Evolutionary conservation across 2,329 filamentous ascomycete species (phyloP).

Genomic region (Clonostachys byssicola): DNA sequence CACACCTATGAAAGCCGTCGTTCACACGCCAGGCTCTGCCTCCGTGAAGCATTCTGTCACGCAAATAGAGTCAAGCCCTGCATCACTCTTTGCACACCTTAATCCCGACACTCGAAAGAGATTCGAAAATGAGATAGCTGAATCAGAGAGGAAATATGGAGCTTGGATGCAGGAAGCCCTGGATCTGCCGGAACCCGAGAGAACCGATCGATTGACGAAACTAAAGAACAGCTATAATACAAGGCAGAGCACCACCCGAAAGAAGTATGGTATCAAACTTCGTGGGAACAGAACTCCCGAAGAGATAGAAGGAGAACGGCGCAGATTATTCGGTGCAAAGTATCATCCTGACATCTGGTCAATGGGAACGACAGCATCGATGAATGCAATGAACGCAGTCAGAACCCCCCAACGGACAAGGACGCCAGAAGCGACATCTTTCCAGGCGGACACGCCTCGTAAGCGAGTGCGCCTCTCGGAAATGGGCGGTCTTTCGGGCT

Average conservation of each 20-base stretch:
- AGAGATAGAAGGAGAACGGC: conserved; percentile 39
- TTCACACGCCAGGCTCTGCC: too few species aligned
- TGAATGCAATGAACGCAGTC: too few species aligned
- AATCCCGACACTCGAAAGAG: conserved; percentile 10
- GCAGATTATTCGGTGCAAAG: conserved; percentile 20
- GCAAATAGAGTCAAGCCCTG: not conserved
- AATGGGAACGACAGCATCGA: not conserved
- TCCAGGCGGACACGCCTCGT: conserved; percentile 4
- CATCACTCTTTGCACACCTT: conserved; percentile 23
- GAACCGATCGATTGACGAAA: conserved; percentile 27
- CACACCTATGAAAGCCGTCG: too few species aligned
- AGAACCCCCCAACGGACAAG: too few species aligned
- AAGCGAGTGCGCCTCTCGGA: conserved; percentile 21
- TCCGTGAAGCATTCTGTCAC: not conserved
- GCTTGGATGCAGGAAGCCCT: conserved; percentile 36
- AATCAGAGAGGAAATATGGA: conserved; percentile 27
- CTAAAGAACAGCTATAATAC: conserved; percentile 50
- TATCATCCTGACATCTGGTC: not conserved
- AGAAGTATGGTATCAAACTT: conserved; percentile 52
- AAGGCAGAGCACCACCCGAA: conserved; percentile 52
- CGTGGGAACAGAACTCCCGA: conserved; percentile 40
- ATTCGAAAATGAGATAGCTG: conserved; percentile 15
- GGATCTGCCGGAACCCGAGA: conserved; percentile 23
- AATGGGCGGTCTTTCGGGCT: conserved; percentile 26
- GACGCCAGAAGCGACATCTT: too few species aligned